phyloP scores from a whole-genome alignment of 257 asterid species.

The Ajuga chamaepitys region DNA sequence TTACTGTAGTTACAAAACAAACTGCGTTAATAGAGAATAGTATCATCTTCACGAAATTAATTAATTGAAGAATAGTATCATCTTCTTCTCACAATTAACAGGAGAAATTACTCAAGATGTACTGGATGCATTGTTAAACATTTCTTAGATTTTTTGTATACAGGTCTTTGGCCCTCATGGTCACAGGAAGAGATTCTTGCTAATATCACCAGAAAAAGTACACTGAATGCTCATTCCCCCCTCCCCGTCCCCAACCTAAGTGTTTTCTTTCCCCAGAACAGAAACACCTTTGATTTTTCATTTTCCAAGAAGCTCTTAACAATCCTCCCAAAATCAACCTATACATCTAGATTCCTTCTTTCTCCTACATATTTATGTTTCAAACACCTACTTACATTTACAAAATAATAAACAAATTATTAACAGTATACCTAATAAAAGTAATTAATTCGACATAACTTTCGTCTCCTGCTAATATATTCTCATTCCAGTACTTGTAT shows the following conservation, averaged over 20 bases:
- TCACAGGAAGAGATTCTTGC: background rate
- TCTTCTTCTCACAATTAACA: background rate
- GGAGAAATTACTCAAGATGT: background rate
- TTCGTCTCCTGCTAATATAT: too few relatives aligned
- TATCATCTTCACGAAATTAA: background rate
- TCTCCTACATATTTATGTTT: too few relatives aligned
- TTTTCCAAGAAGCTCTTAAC: too few relatives aligned
- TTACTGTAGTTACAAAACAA: background rate
- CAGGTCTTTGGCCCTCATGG: background rate
- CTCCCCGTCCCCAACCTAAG: background rate
- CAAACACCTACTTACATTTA: too few relatives aligned
- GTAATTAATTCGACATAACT: too few relatives aligned
- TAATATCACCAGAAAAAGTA: background rate
- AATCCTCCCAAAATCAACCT: too few relatives aligned
- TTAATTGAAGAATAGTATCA: background rate
- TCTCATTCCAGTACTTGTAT: too few relatives aligned
- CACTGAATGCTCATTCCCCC: too few relatives aligned
- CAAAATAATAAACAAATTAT: too few relatives aligned
- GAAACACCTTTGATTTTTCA: background rate
- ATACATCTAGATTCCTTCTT: too few relatives aligned
- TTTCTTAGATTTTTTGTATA: background rate
- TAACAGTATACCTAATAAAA: too few relatives aligned
- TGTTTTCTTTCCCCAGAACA: background rate
- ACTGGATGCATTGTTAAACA: background rate
- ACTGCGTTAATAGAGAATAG: background rate